Evolutionary conservation across 1,284 basidiomycete species (phyloP).

Genomic region (Volvariella volvacea): DNA sequence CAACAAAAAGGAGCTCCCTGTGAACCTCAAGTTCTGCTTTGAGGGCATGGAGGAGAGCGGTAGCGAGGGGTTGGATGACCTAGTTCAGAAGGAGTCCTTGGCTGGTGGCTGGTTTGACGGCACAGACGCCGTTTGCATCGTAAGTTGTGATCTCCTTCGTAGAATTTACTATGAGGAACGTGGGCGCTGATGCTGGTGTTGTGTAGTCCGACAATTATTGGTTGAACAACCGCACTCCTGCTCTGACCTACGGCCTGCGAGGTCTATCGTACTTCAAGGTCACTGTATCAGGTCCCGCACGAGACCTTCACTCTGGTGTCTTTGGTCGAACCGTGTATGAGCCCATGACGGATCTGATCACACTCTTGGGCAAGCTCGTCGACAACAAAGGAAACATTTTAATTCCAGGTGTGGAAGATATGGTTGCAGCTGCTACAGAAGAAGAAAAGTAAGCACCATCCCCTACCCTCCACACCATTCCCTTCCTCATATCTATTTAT

Average conservation of each 20-base stretch:
- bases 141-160: constrained; percentile 36
- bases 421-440: constrained; percentile 72
- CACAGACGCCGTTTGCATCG: constrained; percentile 94
- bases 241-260: constrained; percentile 75
- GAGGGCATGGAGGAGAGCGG: constrained; percentile 99
- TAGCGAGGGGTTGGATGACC: constrained; percentile 88
- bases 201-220: constrained; percentile 81
- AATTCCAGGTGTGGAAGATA: constrained; percentile 87
- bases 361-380: constrained; percentile 84
- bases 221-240: constrained; percentile 75
- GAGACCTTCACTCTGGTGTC: constrained; percentile 90
- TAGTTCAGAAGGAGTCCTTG: constrained; percentile 76
- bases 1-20: constrained; percentile 76
- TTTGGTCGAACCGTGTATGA: constrained; percentile 89
- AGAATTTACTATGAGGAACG: neutral
- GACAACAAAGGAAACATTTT: constrained; percentile 80
- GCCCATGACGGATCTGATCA: constrained; percentile 78
- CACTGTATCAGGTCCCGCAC: constrained; percentile 76
- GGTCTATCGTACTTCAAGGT: constrained; percentile 90
- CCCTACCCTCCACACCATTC: too few species aligned
- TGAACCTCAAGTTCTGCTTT: constrained; percentile 93
- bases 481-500: constrained; percentile 3
- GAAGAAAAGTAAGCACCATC: constrained; percentile 75
- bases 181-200: constrained; percentile 1
- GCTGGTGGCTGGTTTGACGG: constrained; percentile 81